Base-by-base conservation (phyloP, 495 filamentous ascomycete genomes). In the Penicillium lagena region DNA sequence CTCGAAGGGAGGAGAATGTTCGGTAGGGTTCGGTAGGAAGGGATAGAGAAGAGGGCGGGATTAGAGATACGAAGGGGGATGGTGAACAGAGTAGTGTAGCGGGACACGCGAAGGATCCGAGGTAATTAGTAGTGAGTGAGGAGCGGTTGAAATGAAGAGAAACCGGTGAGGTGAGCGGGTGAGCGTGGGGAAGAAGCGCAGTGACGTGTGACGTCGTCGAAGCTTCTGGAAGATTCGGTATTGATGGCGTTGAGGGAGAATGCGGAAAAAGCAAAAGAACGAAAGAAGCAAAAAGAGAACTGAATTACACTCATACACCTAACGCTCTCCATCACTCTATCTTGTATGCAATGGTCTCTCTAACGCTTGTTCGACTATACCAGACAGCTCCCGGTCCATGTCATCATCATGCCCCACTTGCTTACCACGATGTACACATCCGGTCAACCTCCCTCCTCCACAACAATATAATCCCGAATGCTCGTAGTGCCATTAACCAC, bases 381-480 rank as follows among this genome's bases (percentile, higher is more conserved):
- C 27, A 13, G 14, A 12, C 29, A 39, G n/a, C 28, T 35, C 40
- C 29, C 35, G 33, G 39, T 50, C 41, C 42, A 50, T 46, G 30
- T 17, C 49, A 51, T 51, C 49, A 51, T 51, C 39, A 9, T 34
- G 32, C 32, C n/a, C 32, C 32, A 34, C 32, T 12, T 22, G n/a
- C n/a, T n/a, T n/a, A n/a, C n/a, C n/a, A n/a, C n/a, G n/a, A n/a
- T n/a, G n/a, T n/a, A n/a, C n/a, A 22, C 22, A 22, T 22, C 22
- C 22, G 22, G 22, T 22, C 22, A 22, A 2, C 22, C 22, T 4
- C 22, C 11, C 12, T n/a, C 12, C 35, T 50, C 55, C 4, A 78
- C 61, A 12, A 82, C 52, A 39, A 78, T 64, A 40, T 67, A 79
- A 54, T 79, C 63, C 45, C 65, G 52, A 30, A 80, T 63, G 28